A percentile compares a stretch with the other conserved stretches of the same genome.
Conservation (phyloP, 2,329 filamentous ascomycete species). For the Volutella citrinella region DNA sequence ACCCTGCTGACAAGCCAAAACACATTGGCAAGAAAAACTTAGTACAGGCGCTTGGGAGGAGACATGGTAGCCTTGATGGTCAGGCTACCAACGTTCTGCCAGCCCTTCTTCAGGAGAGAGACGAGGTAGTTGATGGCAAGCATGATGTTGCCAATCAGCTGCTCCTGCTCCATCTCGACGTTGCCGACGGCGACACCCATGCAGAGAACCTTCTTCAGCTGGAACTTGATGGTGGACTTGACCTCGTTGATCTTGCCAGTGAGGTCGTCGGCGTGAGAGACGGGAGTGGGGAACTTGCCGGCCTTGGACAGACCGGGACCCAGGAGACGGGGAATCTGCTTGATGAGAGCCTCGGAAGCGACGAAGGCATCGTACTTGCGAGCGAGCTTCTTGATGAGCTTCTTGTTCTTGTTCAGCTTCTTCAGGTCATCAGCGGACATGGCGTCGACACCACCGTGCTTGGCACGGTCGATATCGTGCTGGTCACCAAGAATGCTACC, state of each 20-base stretch:
- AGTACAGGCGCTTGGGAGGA: conserved; percentile 97
- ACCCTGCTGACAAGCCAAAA: conserved; percentile 18
- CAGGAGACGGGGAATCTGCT: conserved; percentile 99
- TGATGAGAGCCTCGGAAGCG: conserved; percentile 95
- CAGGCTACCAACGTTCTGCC: conserved; percentile 99
- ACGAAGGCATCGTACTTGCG: conserved; percentile 99
- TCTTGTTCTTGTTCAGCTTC: conserved; percentile 99
- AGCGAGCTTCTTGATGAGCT: conserved; percentile 99
- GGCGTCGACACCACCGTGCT: conserved; percentile 97
- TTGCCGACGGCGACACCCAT: conserved; percentile 99
- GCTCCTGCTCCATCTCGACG: conserved; percentile 94
- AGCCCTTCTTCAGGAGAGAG: conserved; percentile 99
- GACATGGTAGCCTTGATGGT: conserved; percentile 99
- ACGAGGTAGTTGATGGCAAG: conserved; percentile 99
- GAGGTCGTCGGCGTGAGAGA: conserved; percentile 95
- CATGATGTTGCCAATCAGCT: conserved; percentile 99
- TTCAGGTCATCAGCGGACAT: conserved; percentile 99
- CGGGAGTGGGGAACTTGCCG: conserved; percentile 98
- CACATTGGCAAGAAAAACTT: conserved; percentile 41
- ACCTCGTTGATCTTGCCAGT: conserved; percentile 96
- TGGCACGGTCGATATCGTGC: conserved; percentile 99
- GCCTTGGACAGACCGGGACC: conserved; percentile 98
- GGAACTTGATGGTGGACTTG: conserved; percentile 99
- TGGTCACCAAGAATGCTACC: conserved; percentile 61
- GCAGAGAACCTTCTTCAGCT: conserved; percentile 99